These are phyloP conservation scores for Starmerella ratchasimensis DNA, from an alignment of 805 yeast genomes.

Conservation along the genomic window DNA sequence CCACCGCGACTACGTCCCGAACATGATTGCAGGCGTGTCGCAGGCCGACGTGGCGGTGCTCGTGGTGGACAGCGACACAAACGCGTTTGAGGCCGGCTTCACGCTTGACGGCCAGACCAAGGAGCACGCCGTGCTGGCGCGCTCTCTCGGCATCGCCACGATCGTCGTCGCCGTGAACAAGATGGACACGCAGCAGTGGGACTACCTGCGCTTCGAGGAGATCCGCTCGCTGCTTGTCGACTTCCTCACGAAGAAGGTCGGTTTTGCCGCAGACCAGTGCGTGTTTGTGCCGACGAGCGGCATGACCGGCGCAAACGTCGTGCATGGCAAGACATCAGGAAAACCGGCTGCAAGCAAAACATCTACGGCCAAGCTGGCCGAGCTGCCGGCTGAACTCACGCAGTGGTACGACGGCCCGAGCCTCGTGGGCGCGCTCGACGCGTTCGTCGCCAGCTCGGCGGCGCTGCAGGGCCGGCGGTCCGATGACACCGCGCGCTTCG, in stretches of 20 bases:
- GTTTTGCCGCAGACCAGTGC: slow-evolving; percentile 32
- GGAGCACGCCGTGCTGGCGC: slow-evolving; percentile 60
- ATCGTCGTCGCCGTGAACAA: slow-evolving; percentile 56
- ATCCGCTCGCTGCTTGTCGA: slow-evolving; percentile 38
- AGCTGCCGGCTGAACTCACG: slow-evolving; percentile 9
- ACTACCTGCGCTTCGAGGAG: slow-evolving; percentile 37
- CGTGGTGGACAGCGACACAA: slow-evolving; percentile 51
- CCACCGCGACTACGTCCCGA: slow-evolving; percentile 69
- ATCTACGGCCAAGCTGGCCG: not conserved
- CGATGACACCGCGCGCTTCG: slow-evolving; percentile 35
- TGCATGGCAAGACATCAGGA: slow-evolving; percentile 32
- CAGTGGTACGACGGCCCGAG: slow-evolving; percentile 38
- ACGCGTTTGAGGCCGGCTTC: slow-evolving; percentile 63
- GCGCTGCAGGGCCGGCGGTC: slow-evolving; percentile 1
- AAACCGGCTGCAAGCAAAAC: not conserved
- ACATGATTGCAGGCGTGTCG: slow-evolving; percentile 70
- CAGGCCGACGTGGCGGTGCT: slow-evolving; percentile 66
- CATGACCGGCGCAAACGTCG: slow-evolving; percentile 51
- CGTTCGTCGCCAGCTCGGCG: slow-evolving; percentile 18
- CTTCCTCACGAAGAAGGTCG: slow-evolving; percentile 40
- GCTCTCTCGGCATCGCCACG: slow-evolving; percentile 49
- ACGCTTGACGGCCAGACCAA: slow-evolving; percentile 58
- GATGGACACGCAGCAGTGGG: slow-evolving; percentile 52
- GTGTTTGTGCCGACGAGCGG: slow-evolving; percentile 59
- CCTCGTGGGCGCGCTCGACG: slow-evolving; percentile 28